Percentiles rank a stretch among this genome's conserved stretches.
These are phyloP conservation scores for Trichoderma simmonsii DNA, from an alignment of 2,329 filamentous ascomycete genomes.

Conservation along the genomic window DNA sequence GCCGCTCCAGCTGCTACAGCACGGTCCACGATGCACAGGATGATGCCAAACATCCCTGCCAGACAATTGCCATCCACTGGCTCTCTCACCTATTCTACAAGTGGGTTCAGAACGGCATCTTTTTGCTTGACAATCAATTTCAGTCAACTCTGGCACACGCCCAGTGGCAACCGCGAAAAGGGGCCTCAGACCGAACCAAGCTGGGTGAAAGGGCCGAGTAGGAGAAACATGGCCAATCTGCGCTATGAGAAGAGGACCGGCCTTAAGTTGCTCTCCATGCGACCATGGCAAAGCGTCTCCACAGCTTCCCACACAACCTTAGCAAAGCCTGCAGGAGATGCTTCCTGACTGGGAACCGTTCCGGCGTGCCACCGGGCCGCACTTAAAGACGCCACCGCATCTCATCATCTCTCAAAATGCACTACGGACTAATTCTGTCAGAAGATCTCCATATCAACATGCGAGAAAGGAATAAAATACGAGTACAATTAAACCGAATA, in stretches of 20 bases:
- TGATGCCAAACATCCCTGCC: not conserved
- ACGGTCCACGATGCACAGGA: not conserved
- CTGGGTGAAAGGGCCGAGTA: constrained; percentile 18
- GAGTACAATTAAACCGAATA: not conserved
- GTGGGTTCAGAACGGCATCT: not conserved
- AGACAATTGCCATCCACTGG: not conserved
- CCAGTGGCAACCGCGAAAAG: constrained; percentile 6
- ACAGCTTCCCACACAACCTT: constrained; percentile 11
- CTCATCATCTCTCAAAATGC: constrained; percentile 15
- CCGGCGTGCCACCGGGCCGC: constrained; percentile 17
- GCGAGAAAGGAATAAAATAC: not conserved
- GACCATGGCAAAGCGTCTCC: not conserved
- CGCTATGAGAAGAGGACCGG: constrained; percentile 4
- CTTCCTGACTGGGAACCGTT: constrained; percentile 18
- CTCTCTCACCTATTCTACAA: not conserved
- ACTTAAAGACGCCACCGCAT: constrained; percentile 13
- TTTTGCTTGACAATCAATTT: not conserved
- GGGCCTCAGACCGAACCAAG: not conserved
- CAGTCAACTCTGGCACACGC: not conserved
- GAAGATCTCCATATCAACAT: constrained; percentile 6
- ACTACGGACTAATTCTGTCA: constrained; percentile 7
- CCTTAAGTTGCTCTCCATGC: constrained; percentile 10
- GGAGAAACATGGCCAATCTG: constrained; percentile 17
- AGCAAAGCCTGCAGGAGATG: constrained; percentile 13
- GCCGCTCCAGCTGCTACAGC: not conserved